Conservation (phyloP, 192 early-diverging fungal genomes). For the Pecoramyces ruminantium region DNA sequence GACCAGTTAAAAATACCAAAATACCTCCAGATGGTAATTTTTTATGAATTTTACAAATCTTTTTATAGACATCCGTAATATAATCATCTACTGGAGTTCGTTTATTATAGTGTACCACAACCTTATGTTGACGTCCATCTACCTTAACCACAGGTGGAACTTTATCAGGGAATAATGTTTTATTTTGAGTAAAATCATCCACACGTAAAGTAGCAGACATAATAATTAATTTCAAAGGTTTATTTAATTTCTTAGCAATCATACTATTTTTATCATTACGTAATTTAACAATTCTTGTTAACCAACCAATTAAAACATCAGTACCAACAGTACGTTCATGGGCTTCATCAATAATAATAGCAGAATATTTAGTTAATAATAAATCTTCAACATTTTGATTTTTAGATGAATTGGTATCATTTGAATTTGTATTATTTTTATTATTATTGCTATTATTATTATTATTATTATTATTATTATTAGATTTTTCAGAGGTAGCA, state of each 20-base stretch:
- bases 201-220: slow-evolving; percentile 98
- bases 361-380: slow-evolving; percentile 81
- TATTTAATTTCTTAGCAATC: slow-evolving; percentile 16
- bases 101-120: slow-evolving; percentile 81
- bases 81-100: slow-evolving; percentile 77
- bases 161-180: slow-evolving; percentile 42
- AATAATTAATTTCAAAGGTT: slow-evolving; percentile 82
- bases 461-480: background rate
- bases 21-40: slow-evolving; percentile 86
- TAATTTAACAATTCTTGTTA: slow-evolving; percentile 73
- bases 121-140: slow-evolving; percentile 78
- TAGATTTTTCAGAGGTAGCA: background rate
- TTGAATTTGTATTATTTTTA: too few species aligned
- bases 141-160: slow-evolving; percentile 80
- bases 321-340: slow-evolving; percentile 97
- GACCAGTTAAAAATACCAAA: slow-evolving; percentile 87
- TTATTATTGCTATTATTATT: too few species aligned
- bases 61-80: slow-evolving; percentile 71
- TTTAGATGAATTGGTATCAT: too few species aligned
- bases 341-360: slow-evolving; percentile 95
- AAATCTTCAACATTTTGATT: slow-evolving; percentile 40
- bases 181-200: slow-evolving; percentile 82
- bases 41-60: slow-evolving; percentile 84
- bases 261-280: slow-evolving; percentile 44
- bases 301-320: slow-evolving; percentile 92